Conservation (phyloP, 2,329 filamentous ascomycete species). For the Pyricularia grisea region DNA sequence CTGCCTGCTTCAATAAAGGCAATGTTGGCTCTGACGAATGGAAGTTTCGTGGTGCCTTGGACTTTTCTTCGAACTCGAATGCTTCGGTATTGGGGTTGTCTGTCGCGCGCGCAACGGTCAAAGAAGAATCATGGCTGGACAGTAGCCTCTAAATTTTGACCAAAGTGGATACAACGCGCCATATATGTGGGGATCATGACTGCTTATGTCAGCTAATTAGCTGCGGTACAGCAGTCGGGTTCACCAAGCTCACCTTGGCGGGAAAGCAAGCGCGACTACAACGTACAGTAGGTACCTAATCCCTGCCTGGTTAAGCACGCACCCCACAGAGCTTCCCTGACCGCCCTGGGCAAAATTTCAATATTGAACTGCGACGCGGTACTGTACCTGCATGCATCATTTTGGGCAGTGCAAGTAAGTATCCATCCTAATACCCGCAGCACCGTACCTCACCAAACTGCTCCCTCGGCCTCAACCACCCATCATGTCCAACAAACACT, state of each 20-base stretch:
- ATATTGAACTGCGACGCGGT: not conserved
- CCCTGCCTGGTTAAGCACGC: not conserved
- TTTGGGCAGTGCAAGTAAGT: not conserved
- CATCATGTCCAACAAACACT: slow-evolving; percentile 25
- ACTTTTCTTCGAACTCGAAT: not conserved
- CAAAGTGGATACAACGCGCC: not conserved
- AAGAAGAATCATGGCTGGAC: not conserved
- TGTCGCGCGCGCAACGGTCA: not conserved
- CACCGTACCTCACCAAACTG: no score
- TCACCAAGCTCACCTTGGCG: not conserved
- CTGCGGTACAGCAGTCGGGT: no score
- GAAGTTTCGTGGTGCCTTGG: not conserved
- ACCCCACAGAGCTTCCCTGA: not conserved
- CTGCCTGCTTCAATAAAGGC: no score
- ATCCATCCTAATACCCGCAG: not conserved
- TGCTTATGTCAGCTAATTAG: not conserved
- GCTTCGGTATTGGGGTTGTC: not conserved
- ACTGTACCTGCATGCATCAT: not conserved
- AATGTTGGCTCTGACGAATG: not conserved
- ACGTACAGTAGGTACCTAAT: not conserved
- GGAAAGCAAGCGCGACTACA: not conserved
- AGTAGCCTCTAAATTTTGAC: slow-evolving; percentile 3
- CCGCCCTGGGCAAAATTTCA: not conserved
- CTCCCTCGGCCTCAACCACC: slow-evolving; percentile 10
- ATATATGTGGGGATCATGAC: not conserved